Evolutionary conservation across 768 basidiomycete species (phyloP).

Genomic region (Naganishia onofrii): DNA sequence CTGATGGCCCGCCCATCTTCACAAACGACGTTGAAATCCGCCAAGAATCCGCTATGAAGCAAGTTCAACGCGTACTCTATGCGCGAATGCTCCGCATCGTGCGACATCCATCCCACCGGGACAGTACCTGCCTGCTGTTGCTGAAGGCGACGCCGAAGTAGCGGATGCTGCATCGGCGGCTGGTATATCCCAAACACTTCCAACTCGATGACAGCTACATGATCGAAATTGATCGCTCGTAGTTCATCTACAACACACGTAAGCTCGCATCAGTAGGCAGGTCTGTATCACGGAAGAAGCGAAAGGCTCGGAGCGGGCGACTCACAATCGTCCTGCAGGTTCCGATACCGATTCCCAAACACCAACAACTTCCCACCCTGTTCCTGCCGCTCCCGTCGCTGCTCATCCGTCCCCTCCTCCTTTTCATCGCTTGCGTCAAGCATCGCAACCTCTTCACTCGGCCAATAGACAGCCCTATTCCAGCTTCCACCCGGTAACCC

Average conservation of each 20-base stretch:
- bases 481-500: conserved; percentile 81
- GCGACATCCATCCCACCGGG: too few species aligned
- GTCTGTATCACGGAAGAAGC: background rate
- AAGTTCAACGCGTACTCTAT: conserved; percentile 67
- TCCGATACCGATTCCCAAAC: conserved; percentile 71
- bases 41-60: conserved; percentile 72
- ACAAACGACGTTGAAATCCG: conserved; percentile 89
- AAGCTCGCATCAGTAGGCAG: background rate
- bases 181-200: conserved; percentile 96
- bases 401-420: background rate
- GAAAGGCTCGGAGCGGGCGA: background rate
- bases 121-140: background rate
- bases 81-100: conserved; percentile 50
- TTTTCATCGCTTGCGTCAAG: background rate
- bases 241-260: conserved; percentile 35
- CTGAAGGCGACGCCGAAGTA: background rate
- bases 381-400: conserved; percentile 47
- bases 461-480: conserved; percentile 87
- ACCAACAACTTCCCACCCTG: conserved; percentile 80
- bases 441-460: background rate
- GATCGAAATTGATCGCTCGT: conserved; percentile 57
- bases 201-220: conserved; percentile 82
- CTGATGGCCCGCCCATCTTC: conserved; percentile 80
- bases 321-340: conserved; percentile 46
- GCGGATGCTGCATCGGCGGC: conserved; percentile 60